A percentile compares a stretch with the other conserved stretches of the same genome.
Evolutionary conservation across 768 basidiomycete genomes (phyloP).

Genomic region (Heimioporus sp.): DNA sequence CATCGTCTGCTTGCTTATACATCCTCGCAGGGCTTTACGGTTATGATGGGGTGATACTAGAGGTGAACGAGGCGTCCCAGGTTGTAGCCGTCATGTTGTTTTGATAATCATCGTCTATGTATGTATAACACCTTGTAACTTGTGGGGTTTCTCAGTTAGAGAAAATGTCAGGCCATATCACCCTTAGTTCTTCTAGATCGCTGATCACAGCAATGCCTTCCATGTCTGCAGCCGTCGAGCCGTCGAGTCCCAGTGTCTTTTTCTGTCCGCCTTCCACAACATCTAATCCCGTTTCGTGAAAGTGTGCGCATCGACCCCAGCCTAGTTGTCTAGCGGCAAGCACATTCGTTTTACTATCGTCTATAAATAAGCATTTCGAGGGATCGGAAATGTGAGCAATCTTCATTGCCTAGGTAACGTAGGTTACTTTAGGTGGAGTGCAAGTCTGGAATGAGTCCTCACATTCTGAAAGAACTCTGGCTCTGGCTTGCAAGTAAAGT

Average conservation of each 20-base stretch:
- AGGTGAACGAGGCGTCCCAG: slow-evolving; percentile 76
- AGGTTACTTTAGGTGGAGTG: neutral
- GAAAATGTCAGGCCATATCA: slow-evolving; percentile 77
- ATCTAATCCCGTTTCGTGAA: slow-evolving; percentile 66
- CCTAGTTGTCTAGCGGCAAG: slow-evolving; percentile 60
- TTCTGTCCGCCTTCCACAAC: slow-evolving; percentile 60
- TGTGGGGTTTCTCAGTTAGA: slow-evolving; percentile 22
- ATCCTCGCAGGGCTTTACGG: slow-evolving; percentile 47
- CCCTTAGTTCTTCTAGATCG: slow-evolving; percentile 63
- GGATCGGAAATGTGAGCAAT: slow-evolving; percentile 61
- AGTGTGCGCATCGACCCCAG: slow-evolving; percentile 77
- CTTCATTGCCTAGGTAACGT: slow-evolving; percentile 54
- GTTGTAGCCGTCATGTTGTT: slow-evolving; percentile 73
- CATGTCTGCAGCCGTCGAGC: slow-evolving; percentile 32
- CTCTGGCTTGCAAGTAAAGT: slow-evolving; percentile 84
- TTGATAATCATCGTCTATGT: slow-evolving; percentile 30
- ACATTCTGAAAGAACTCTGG: slow-evolving; percentile 66
- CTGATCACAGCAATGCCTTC: slow-evolving; percentile 53
- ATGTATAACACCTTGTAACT: slow-evolving; percentile 2
- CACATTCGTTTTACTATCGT: slow-evolving; percentile 73
- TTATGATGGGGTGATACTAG: slow-evolving; percentile 79
- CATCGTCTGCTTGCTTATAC: neutral
- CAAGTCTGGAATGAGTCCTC: neutral
- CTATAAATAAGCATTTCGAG: slow-evolving; percentile 73
- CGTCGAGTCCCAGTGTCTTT: slow-evolving; percentile 43